A percentile compares a stretch with the other conserved stretches of the same genome.
Evolutionary conservation across 306 rosid genomes (phyloP).

Genomic region (Trifolium repens): DNA sequence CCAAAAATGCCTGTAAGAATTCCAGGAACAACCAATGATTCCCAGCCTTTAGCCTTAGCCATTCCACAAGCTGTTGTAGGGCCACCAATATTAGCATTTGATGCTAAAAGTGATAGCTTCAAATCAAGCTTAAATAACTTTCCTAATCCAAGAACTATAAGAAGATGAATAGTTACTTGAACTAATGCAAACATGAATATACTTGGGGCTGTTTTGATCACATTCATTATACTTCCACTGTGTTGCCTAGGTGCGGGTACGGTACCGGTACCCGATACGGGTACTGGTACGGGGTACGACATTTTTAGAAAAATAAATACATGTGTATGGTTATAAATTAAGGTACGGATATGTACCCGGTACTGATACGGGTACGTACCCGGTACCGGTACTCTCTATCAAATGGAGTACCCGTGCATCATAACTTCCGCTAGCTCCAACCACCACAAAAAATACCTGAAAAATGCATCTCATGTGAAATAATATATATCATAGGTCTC

Average conservation of each 20-base stretch:
- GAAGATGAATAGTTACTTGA: constrained; percentile 75
- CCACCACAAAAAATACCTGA: constrained; percentile 66
- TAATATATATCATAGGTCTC: no score
- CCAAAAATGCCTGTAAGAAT: constrained; percentile 80
- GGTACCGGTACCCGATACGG: no score
- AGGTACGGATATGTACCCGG: no score
- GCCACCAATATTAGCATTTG: constrained; percentile 85
- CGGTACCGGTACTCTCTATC: no score
- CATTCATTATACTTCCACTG: constrained; percentile 74
- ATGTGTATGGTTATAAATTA: no score
- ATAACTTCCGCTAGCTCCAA: no score
- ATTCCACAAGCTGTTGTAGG: constrained; percentile 89
- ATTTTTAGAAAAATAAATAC: no score
- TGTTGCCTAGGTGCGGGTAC: no score
- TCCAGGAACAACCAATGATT: constrained; percentile 72
- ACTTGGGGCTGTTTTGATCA: constrained; percentile 63
- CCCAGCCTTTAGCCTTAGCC: constrained; percentile 80
- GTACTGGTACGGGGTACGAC: no score
- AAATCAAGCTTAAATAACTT: constrained; percentile 64
- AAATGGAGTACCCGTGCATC: no score
- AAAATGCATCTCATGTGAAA: no score
- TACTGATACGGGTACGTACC: no score
- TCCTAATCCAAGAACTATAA: constrained; percentile 61
- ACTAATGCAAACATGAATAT: constrained; percentile 70
- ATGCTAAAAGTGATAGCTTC: constrained; percentile 67